phyloP scores from a whole-genome alignment of 73 alveolate genomes.

The Paramecium pentaurelia region DNA sequence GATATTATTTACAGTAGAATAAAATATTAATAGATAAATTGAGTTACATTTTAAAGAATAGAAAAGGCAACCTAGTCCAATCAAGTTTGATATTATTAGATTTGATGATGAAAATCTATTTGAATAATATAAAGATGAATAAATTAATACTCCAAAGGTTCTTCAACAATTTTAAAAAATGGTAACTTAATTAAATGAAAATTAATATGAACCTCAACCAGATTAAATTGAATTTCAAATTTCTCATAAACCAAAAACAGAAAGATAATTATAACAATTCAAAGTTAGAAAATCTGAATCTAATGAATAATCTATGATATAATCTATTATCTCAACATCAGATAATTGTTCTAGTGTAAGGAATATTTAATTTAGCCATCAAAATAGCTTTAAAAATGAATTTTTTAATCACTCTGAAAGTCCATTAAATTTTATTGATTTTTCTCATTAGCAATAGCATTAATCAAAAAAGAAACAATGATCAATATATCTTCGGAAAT shows the following conservation, averaged over 20 bases:
- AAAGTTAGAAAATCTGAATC: neutral
- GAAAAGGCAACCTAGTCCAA: neutral
- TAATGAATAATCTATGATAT: neutral
- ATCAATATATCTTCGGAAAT: neutral
- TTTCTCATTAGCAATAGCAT: neutral
- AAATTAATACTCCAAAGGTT: neutral
- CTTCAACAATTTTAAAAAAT: neutral
- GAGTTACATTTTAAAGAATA: constrained; percentile 12
- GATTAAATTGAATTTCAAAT: neutral
- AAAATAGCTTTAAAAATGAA: constrained; percentile 6
- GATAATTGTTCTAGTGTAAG: constrained; percentile 22
- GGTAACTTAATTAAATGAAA: neutral
- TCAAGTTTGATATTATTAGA: neutral
- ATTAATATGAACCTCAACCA: constrained; percentile 17
- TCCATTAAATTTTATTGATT: constrained; percentile 1
- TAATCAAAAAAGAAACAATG: neutral
- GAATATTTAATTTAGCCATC: neutral
- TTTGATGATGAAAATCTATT: constrained; percentile 24
- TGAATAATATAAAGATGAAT: neutral
- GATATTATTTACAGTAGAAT: neutral
- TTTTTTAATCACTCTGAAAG: neutral
- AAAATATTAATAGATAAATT: neutral
- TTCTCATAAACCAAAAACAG: neutral
- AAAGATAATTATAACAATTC: neutral
- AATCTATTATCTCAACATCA: constrained; percentile 31